Evolutionary conservation across 495 filamentous ascomycete species (phyloP).

Genomic region (Aspergillus heteromorphus): DNA sequence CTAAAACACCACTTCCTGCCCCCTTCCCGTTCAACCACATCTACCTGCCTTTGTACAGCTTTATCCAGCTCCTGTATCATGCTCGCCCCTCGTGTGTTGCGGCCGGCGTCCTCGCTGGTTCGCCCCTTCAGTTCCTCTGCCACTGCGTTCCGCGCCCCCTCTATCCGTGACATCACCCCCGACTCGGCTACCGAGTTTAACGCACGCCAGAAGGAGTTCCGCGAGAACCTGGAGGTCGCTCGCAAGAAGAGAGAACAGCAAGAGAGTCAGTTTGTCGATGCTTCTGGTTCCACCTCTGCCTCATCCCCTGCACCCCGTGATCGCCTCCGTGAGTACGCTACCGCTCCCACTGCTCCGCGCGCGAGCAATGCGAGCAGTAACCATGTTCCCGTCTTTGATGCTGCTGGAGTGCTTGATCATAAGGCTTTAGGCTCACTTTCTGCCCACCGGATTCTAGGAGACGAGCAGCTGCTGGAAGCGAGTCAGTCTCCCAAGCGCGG

Average conservation of each 20-base stretch:
- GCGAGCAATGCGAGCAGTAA: constrained; percentile 50
- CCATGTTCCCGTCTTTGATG: constrained; percentile 34
- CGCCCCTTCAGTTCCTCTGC: constrained; percentile 59
- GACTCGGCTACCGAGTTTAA: constrained; percentile 69
- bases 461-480: constrained; percentile 44
- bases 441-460: constrained; percentile 49
- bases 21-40: neutral
- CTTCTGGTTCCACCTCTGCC: constrained; percentile 38
- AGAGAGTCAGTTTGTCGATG: constrained; percentile 69
- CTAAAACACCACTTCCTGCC: constrained; percentile 1
- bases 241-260: constrained; percentile 70
- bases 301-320: constrained; percentile 33
- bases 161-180: constrained; percentile 75
- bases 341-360: constrained; percentile 50
- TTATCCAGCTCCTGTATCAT: constrained; percentile 30
- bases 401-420: constrained; percentile 32
- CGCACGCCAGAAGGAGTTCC: constrained; percentile 76
- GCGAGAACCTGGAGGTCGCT: constrained; percentile 70
- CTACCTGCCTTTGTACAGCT: neutral
- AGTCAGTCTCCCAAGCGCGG: constrained; percentile 41
- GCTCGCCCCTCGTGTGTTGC: constrained; percentile 45
- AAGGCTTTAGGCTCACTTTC: constrained; percentile 63
- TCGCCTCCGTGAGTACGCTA: constrained; percentile 39
- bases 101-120: constrained; percentile 43
- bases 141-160: constrained; percentile 57